Conservation (phyloP, 2,329 filamentous ascomycete species). For the Escovopsis sp. region DNA sequence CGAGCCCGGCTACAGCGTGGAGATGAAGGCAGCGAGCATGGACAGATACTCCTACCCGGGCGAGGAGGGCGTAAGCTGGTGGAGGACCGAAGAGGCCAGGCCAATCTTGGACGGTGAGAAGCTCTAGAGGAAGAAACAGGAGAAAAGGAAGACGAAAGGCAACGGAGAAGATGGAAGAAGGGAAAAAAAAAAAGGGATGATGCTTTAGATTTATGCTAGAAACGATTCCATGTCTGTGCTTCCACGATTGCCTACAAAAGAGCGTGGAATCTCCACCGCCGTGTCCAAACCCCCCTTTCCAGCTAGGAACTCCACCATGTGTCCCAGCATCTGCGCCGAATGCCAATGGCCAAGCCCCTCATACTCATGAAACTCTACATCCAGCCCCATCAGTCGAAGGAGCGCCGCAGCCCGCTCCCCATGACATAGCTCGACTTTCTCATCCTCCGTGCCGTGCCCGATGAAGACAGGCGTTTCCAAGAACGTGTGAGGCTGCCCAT, state of each 20-base stretch:
- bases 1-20: conserved; percentile 6
- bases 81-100: conserved; percentile 5
- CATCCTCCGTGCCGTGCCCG: conserved; percentile 27
- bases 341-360: conserved; percentile 30
- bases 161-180: too few relatives aligned
- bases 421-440: conserved; percentile 22
- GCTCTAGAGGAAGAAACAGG: too few relatives aligned
- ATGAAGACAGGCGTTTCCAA: conserved; percentile 26
- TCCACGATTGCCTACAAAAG: too few relatives aligned
- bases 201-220: too few relatives aligned
- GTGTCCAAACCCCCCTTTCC: not conserved
- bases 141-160: too few relatives aligned
- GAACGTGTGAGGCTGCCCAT: conserved; percentile 7
- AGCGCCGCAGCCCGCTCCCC: conserved; percentile 19
- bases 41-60: conserved; percentile 4
- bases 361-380: conserved; percentile 23
- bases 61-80: conserved; percentile 3
- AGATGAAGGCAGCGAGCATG: conserved; percentile 5
- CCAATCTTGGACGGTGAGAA: conserved; percentile 6
- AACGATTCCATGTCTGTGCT: too few relatives aligned
- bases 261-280: not conserved
- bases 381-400: conserved; percentile 19
- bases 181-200: too few relatives aligned
- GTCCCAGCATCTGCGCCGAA: conserved; percentile 22
- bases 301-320: conserved; percentile 20